Conservation (phyloP, 2,329 filamentous ascomycete species). For the Ophiosphaerella korrae region DNA sequence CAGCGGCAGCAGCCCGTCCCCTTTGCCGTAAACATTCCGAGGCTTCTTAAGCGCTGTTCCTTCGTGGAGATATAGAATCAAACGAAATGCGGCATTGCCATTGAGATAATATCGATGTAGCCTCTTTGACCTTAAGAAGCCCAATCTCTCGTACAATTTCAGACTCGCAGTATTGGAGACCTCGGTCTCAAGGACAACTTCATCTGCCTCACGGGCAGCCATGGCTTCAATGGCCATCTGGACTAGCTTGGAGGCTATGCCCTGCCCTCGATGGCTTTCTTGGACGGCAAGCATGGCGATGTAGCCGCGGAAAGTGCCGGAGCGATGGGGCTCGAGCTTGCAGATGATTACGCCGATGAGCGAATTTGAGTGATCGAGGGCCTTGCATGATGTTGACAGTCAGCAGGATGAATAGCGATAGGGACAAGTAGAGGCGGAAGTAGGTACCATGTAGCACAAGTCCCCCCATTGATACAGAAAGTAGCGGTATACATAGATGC, state of each 20-base stretch:
- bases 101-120: slow-evolving; percentile 96
- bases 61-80: slow-evolving; percentile 78
- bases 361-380: slow-evolving; percentile 54
- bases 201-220: slow-evolving; percentile 81
- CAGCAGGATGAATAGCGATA: not conserved
- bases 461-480: slow-evolving; percentile 98
- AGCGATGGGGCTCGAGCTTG: slow-evolving; percentile 89
- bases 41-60: slow-evolving; percentile 42
- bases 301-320: slow-evolving; percentile 87
- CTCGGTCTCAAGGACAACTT: slow-evolving; percentile 95
- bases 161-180: slow-evolving; percentile 89
- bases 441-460: slow-evolving; percentile 85
- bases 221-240: slow-evolving; percentile 89
- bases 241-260: slow-evolving; percentile 87
- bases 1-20: too few species aligned
- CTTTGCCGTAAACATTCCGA: too few species aligned
- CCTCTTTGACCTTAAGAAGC: slow-evolving; percentile 90
- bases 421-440: not conserved
- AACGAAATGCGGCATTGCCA: slow-evolving; percentile 88
- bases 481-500: slow-evolving; percentile 98
- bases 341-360: slow-evolving; percentile 92
- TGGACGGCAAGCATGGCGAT: slow-evolving; percentile 98
- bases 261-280: slow-evolving; percentile 76
- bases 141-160: slow-evolving; percentile 88
- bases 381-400: slow-evolving; percentile 18